Percentiles rank a stretch among this genome's conserved stretches.
Conservation (phyloP, 768 basidiomycete genomes). For the Russula virescens region DNA sequence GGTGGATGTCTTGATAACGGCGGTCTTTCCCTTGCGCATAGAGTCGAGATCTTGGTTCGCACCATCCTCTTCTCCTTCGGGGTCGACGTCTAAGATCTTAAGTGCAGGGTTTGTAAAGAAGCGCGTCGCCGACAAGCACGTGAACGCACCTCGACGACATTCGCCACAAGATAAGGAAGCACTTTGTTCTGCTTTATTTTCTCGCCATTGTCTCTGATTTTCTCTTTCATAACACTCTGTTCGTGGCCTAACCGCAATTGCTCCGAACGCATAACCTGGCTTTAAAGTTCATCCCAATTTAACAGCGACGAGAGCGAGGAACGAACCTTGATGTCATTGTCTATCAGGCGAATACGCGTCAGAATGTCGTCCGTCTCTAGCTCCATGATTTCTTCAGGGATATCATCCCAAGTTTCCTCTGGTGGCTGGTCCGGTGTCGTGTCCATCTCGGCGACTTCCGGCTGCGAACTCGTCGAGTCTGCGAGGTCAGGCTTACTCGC, state of each 20-base stretch:
- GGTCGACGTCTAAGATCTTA: slow-evolving; percentile 91
- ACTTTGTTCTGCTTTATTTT: slow-evolving; percentile 99
- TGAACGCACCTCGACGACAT: slow-evolving; percentile 86
- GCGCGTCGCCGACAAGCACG: not conserved
- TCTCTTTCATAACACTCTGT: slow-evolving; percentile 94
- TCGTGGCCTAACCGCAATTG: slow-evolving; percentile 88
- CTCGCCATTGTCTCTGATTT: slow-evolving; percentile 95
- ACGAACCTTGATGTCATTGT: slow-evolving; percentile 90
- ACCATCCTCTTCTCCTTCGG: slow-evolving; percentile 89
- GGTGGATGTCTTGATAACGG: slow-evolving; percentile 98
- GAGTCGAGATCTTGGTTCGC: slow-evolving; percentile 93
- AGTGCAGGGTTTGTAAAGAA: not conserved
- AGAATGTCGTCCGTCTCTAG: slow-evolving; percentile 81
- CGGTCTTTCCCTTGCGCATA: slow-evolving; percentile 96
- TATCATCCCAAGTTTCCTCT: slow-evolving; percentile 86
- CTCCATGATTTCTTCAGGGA: slow-evolving; percentile 80
- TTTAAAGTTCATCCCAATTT: not conserved
- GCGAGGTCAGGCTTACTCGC: slow-evolving; percentile 45
- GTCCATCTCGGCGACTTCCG: slow-evolving; percentile 52
- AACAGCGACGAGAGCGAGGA: not conserved
- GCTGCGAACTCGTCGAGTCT: slow-evolving; percentile 30
- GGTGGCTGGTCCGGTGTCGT: slow-evolving; percentile 61
- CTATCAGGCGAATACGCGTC: slow-evolving; percentile 86
- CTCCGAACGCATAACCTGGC: slow-evolving; percentile 96
- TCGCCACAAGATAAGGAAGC: slow-evolving; percentile 93